phyloP scores from a whole-genome alignment of 495 filamentous ascomycete genomes.

The Tuber melanosporum region DNA sequence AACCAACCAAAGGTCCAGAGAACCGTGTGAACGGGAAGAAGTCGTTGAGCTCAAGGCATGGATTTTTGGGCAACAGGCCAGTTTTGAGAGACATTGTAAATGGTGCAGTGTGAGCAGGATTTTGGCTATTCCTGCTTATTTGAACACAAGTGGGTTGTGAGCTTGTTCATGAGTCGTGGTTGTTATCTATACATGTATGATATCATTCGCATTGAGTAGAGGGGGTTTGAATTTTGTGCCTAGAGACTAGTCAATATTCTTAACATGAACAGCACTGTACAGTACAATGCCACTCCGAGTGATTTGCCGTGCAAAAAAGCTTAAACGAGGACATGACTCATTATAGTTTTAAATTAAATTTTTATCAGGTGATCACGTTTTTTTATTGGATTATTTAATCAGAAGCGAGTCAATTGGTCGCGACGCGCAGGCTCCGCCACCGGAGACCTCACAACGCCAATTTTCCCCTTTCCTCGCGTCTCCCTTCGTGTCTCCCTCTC shows the following conservation, averaged over 20 bases:
- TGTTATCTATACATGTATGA: not conserved
- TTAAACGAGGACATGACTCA: not conserved
- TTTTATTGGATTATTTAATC: not conserved
- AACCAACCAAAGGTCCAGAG: slow-evolving; percentile 17
- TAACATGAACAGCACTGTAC: not conserved
- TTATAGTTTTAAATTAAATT: not conserved
- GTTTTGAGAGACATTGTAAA: slow-evolving; percentile 41
- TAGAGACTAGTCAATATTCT: not conserved
- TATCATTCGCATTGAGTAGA: not conserved
- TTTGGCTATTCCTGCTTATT: not conserved
- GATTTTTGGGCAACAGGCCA: slow-evolving; percentile 36
- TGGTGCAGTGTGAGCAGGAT: slow-evolving; percentile 1
- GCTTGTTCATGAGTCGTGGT: not conserved
- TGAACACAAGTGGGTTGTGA: not conserved
- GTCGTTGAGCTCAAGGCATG: slow-evolving; percentile 34
- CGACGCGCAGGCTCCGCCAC: slow-evolving; percentile 1
- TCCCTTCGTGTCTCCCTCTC: slow-evolving; percentile 19
- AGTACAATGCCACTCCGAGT: not conserved
- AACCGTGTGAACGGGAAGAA: slow-evolving; percentile 41
- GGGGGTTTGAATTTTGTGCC: not conserved
- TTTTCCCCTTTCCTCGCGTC: slow-evolving; percentile 24
- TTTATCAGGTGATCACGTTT: slow-evolving; percentile 1
- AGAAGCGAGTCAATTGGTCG: not conserved
- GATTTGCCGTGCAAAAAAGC: not conserved
- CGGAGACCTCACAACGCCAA: slow-evolving; percentile 24